These are phyloP conservation scores for Blepharisma stoltei DNA, from an alignment of 73 alveolate species.

Conservation along the genomic window DNA sequence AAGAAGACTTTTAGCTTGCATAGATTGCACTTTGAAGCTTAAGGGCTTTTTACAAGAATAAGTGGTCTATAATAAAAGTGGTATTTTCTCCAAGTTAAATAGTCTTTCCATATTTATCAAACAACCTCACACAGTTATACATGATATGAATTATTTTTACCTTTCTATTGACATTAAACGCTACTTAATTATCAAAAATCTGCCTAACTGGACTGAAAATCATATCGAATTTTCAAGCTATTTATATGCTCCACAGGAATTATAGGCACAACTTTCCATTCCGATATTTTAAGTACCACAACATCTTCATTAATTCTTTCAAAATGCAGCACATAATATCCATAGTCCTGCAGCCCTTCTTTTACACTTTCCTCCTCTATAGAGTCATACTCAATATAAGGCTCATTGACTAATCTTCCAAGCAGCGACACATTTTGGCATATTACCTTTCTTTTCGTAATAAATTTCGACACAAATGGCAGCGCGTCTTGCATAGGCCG, in stretches of 20 bases:
- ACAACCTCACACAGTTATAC: too few relatives aligned
- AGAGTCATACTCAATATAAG: constrained; percentile 32
- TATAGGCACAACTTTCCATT: constrained; percentile 37
- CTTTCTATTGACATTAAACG: too few relatives aligned
- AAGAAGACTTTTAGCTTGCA: too few relatives aligned
- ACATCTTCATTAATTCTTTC: constrained; percentile 65
- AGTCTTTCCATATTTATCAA: too few relatives aligned
- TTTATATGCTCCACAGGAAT: constrained; percentile 24
- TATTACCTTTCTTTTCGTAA: constrained; percentile 63
- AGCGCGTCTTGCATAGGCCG: constrained; percentile 77
- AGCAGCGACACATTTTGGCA: constrained; percentile 20
- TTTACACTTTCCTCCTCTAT: constrained; percentile 42
- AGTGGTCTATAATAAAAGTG: too few relatives aligned
- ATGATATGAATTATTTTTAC: too few relatives aligned
- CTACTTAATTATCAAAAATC: too few relatives aligned
- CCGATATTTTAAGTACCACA: constrained; percentile 55
- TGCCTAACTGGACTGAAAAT: too few relatives aligned
- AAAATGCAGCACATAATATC: constrained; percentile 42
- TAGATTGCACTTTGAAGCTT: too few relatives aligned
- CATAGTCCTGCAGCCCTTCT: constrained; percentile 45
- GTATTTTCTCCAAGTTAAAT: too few relatives aligned
- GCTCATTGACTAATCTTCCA: constrained; percentile 43
- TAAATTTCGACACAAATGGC: constrained; percentile 62
- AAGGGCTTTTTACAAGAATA: too few relatives aligned
- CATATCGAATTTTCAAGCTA: not conserved